Evolutionary conservation across 179 eudicot genomes (phyloP), one percentile per base, ranked within the genome.

Genomic region (Carnegiea gigantea): DNA sequence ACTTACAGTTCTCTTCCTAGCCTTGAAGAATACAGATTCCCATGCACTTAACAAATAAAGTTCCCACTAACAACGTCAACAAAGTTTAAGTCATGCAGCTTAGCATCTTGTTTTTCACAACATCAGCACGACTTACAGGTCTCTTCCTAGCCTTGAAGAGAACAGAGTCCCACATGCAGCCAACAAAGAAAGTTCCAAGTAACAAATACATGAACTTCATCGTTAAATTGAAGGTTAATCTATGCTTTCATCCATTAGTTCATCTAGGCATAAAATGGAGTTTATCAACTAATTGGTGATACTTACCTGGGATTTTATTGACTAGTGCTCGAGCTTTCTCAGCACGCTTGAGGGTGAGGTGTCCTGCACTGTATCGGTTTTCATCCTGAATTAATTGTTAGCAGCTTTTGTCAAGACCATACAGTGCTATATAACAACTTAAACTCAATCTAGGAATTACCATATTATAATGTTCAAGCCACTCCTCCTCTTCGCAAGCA

Each of bases 401-500:
- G 75, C 57, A 77, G 77, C 43, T 78, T 64, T 24, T 26, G 49
- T 62, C 38, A 86, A 79, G 76, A 40, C 20, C 33, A 44, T n/a
- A 64, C 77, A 70, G 73, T 38, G 65, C 73, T 6, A 38, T 73
- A 80, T 17, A 44, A 38, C 65, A 30, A 59, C 26, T 38, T 59
- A 53, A n/a, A 13, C 11, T 18, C 8, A 36, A 70, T 51, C 71
- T 26, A 76, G 51, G 68, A 74, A 21, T 26, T 81, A 96, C 99
- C 95, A 90, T 88, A 79, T 94, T 90, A 79, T 92, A 96, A 53
- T 96, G 92, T 85, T 96, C 97, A 17, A 96, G 97, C 99, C 99
- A 96, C 77, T 92, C 88, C 86, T 96, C 99, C 84, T 96, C 99
- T 77, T 94, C 98, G 83, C 99, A 90, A 60, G 98, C 98, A 67